Evolutionary conservation across 225 moss, liverwort and hornwort genomes (phyloP).

Genomic region (Polytrichum formosum): DNA sequence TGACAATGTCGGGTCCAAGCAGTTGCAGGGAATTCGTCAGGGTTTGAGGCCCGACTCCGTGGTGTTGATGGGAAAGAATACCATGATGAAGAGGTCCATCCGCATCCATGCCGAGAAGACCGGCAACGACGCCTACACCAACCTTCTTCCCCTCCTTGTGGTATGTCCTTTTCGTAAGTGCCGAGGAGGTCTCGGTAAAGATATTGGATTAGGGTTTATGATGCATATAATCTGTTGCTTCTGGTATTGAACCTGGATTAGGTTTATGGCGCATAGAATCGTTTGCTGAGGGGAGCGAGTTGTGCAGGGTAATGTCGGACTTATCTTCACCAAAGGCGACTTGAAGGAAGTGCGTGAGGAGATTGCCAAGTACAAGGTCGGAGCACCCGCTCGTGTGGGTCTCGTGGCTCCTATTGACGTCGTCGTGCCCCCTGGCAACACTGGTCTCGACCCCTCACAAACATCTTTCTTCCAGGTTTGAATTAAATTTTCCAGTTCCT

Average conservation of each 20-base stretch:
- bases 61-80: conserved; percentile 96
- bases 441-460: conserved; percentile 89
- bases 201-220: no score
- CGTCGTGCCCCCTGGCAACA: conserved; percentile 89
- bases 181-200: no score
- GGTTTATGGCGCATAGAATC: no score
- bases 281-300: no score
- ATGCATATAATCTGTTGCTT: no score
- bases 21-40: conserved; percentile 78
- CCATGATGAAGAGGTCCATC: conserved; percentile 97
- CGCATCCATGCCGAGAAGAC: conserved; percentile 75
- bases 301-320: conserved; percentile 81
- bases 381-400: conserved; percentile 97
- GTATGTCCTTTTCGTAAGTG: conserved; percentile 24
- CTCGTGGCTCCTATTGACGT: conserved; percentile 89
- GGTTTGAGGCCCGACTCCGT: conserved; percentile 85
- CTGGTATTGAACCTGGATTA: no score
- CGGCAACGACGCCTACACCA: conserved; percentile 59
- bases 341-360: conserved; percentile 93
- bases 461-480: conserved; percentile 89
- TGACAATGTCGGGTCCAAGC: conserved; percentile 93
- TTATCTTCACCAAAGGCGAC: conserved; percentile 97
- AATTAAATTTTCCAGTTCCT: no score
- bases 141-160: conserved; percentile 67
- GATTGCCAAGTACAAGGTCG: conserved; percentile 85